These are phyloP conservation scores for Citrus hindsii DNA, from an alignment of 345 rosid species.

Conservation along the genomic window DNA sequence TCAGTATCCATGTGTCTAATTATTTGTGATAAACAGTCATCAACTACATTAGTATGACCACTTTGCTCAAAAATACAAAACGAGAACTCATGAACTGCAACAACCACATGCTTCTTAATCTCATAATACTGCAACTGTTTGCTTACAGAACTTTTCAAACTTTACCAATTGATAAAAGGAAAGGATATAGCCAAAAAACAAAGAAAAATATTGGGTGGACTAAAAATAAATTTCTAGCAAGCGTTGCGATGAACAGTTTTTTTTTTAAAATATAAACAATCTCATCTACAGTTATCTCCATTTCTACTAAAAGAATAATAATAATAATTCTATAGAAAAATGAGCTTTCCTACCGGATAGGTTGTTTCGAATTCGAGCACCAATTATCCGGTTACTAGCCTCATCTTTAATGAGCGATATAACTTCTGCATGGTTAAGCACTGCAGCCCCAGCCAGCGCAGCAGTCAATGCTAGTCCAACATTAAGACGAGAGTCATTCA, in stretches of 20 bases:
- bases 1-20: not conserved
- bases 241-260: not conserved
- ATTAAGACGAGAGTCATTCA: constrained; percentile 95
- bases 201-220: not conserved
- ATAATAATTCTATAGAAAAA: not conserved
- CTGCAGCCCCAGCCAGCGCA: constrained; percentile 90
- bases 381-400: constrained; percentile 50
- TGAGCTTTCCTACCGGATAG: constrained; percentile 51
- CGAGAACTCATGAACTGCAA: not conserved
- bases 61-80: not conserved
- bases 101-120: not conserved
- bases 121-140: not conserved
- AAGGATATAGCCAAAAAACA: not conserved
- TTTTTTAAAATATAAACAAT: not conserved
- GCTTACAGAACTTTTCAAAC: not conserved
- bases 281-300: not conserved
- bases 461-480: constrained; percentile 91
- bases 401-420: constrained; percentile 72
- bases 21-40: not conserved
- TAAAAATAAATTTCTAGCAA: not conserved
- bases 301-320: not conserved
- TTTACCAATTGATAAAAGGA: not conserved
- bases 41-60: not conserved
- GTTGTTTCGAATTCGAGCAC: constrained; percentile 87
- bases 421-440: constrained; percentile 94